Conservation (phyloP, 306 rosid species). For the Casuarina cunninghamiana region DNA sequence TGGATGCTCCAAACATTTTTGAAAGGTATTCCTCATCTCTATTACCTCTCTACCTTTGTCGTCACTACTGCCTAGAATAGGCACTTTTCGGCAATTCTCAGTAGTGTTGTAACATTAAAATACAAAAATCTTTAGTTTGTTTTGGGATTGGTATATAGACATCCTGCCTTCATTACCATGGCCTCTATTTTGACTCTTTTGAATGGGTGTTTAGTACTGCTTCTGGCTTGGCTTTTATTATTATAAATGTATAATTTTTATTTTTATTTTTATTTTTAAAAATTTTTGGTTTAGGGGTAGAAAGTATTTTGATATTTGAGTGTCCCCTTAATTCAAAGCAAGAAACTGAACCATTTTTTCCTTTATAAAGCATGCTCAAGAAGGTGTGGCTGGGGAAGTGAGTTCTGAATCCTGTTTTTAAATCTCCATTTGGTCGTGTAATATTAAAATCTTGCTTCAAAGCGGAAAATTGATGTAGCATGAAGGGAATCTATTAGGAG, state of each 20-base stretch:
- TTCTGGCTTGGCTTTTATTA: neutral
- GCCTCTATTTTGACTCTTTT: neutral
- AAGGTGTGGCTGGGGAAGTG: neutral
- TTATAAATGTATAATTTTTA: no score
- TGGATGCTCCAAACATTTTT: constrained; percentile 94
- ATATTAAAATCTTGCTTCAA: neutral
- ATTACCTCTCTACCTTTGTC: constrained; percentile 12
- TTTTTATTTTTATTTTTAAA: no score
- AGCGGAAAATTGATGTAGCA: neutral
- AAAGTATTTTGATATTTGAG: neutral
- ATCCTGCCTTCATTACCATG: neutral
- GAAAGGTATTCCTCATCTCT: constrained; percentile 78
- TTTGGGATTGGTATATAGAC: neutral
- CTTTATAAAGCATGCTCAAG: neutral
- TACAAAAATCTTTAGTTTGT: neutral
- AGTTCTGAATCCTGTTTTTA: neutral
- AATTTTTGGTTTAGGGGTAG: neutral
- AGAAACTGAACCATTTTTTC: neutral
- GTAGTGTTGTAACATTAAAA: neutral
- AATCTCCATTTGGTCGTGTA: neutral
- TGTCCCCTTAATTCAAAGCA: neutral
- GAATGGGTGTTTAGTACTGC: neutral
- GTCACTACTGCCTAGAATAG: constrained; percentile 15
- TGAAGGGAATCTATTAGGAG: neutral
- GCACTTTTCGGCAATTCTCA: constrained; percentile 14